Base-by-base conservation (phyloP, 306 rosid genomes). In the Notholithocarpus densiflorus region DNA sequence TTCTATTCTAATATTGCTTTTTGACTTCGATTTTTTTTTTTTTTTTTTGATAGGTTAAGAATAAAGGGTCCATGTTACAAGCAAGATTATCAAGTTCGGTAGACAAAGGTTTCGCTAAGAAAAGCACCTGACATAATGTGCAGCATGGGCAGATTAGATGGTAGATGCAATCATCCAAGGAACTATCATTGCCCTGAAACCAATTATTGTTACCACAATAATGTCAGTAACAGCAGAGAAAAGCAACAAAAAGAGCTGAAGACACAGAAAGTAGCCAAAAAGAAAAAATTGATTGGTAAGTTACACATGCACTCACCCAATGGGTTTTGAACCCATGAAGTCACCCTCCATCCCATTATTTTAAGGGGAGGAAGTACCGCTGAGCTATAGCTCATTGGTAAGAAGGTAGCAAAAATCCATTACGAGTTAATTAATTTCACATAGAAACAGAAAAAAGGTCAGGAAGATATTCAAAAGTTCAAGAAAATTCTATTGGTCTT, bases 81-180 rank as follows among this genome's bases (percentile, higher is more conserved):
- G 26, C 73, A 43, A 9, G 65, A 4, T 66, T 34, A 53, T 9
- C 18, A 43, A 26, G 55, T 74, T 18, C 3, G 15, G 70, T 13
- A 61, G 68, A 57, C n/a, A 27, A 26, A 73, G 72, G 51, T 68
- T 69, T 15, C 19, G 19, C 14, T 56, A 71, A 23, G 77, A 45
- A 48, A 59, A 24, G 12, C 6, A 88, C 92, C 90, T 89, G 92
- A 79, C 83, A 86, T 76, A 89, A 62, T 14, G 90, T 71, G 77
- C 92, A 84, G 83, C 92, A 86, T 27, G 92, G 89, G 80, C 90
- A 89, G 76, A 86, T 68, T 32, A 84, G 87, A 82, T 89, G 92
- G 83, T 80, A 84, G 77, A 87, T 62, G 84, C 92, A 89, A 59
- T 89, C 89, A 34, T 89, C 92, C 78, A 86, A 45, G 56, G 79